Evolutionary conservation across 164 flowering plant genomes (phyloP).

Genomic region (Warburgia ugandensis): DNA sequence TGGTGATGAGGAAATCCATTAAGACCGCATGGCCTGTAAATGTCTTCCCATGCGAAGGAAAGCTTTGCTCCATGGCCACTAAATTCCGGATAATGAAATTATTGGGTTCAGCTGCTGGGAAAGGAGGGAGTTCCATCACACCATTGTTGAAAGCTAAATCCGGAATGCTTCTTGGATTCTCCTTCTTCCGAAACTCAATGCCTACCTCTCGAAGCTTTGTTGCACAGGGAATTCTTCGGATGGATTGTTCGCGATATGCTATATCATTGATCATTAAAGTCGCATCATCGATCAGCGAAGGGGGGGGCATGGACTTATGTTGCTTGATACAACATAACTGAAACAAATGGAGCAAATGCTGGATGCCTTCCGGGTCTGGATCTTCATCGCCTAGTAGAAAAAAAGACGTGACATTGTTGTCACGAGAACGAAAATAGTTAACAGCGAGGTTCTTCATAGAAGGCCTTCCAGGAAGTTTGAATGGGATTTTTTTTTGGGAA

Average conservation of each 20-base stretch:
- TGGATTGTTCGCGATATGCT: background rate
- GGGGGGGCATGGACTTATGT: background rate
- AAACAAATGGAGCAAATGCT: conserved; percentile 3
- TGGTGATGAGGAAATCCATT: conserved; percentile 21
- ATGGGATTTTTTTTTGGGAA: background rate
- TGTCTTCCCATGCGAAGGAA: conserved; percentile 4
- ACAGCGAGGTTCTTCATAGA: background rate
- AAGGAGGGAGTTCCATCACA: conserved; percentile 20
- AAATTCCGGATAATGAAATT: conserved; percentile 23
- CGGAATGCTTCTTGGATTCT: conserved; percentile 7
- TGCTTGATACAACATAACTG: background rate
- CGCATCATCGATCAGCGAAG: background rate
- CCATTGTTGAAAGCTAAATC: conserved; percentile 17
- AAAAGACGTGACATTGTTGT: background rate
- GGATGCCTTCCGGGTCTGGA: background rate
- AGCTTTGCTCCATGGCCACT: conserved; percentile 28
- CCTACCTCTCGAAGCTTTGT: background rate
- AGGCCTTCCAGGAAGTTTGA: background rate
- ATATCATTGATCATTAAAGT: background rate
- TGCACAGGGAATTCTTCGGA: background rate
- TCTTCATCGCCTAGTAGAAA: too few relatives aligned
- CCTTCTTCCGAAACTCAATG: background rate
- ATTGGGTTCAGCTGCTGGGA: conserved; percentile 21
- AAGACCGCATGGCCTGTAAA: conserved; percentile 26
- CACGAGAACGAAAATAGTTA: background rate